Conservation (phyloP, 1,139 yeast species). For the Candida sp. region DNA sequence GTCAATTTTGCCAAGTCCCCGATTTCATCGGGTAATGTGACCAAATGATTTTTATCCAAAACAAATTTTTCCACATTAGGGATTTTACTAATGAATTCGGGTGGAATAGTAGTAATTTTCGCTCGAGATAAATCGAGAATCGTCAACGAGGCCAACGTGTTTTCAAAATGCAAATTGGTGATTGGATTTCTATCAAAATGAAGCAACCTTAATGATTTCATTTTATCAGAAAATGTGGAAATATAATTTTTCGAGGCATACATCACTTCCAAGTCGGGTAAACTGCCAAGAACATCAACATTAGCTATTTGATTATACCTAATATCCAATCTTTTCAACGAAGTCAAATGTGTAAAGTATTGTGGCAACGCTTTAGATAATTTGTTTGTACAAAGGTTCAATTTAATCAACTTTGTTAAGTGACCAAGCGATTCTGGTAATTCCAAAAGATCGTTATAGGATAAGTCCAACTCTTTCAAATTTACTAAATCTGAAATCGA, state of each 20-base stretch:
- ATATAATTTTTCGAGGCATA: conserved; percentile 78
- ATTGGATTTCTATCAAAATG: conserved; percentile 69
- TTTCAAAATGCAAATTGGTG: conserved; percentile 65
- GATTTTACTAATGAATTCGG: conserved; percentile 58
- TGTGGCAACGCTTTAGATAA: conserved; percentile 56
- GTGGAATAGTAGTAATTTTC: conserved; percentile 70
- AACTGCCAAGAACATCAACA: conserved; percentile 59
- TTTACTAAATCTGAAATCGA: conserved; percentile 60
- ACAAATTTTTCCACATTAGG: conserved; percentile 71
- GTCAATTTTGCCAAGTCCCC: conserved; percentile 57
- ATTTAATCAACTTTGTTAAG: conserved; percentile 57
- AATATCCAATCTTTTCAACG: conserved; percentile 73
- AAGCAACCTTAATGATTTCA: conserved; percentile 52
- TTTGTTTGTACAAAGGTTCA: conserved; percentile 74
- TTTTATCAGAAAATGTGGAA: conserved; percentile 62
- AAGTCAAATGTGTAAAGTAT: conserved; percentile 47
- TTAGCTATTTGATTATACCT: conserved; percentile 69
- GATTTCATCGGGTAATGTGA: conserved; percentile 69
- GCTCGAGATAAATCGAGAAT: conserved; percentile 79
- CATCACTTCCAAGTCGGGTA: conserved; percentile 68
- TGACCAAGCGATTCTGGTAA: conserved; percentile 65
- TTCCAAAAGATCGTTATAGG: conserved; percentile 67
- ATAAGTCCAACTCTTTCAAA: conserved; percentile 69
- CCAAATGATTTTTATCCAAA: conserved; percentile 80
- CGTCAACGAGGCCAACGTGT: conserved; percentile 58